Conservation (phyloP, 2,329 filamentous ascomycete genomes). For the Emericellopsis atlantica region DNA sequence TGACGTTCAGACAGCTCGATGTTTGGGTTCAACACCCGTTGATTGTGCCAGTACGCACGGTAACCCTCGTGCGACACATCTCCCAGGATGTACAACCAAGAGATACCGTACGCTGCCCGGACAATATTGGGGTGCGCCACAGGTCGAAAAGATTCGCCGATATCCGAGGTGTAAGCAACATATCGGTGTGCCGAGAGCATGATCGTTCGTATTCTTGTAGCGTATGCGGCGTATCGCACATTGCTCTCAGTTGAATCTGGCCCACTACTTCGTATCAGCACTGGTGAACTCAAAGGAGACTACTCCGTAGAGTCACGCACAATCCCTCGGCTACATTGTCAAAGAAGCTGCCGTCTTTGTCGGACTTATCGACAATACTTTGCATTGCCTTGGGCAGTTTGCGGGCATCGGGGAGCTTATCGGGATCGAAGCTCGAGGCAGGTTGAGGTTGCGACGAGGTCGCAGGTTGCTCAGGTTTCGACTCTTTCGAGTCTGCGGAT, state of each 20-base stretch:
- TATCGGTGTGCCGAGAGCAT: constrained; percentile 87
- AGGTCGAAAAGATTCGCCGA: constrained; percentile 91
- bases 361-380: constrained; percentile 42
- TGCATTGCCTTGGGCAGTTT: constrained; percentile 44
- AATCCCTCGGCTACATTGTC: constrained; percentile 68
- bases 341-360: constrained; percentile 60
- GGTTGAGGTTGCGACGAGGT: constrained; percentile 11
- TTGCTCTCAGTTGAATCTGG: constrained; percentile 74
- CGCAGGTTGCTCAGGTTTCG: constrained; percentile 13
- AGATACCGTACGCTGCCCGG: constrained; percentile 73
- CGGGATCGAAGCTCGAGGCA: constrained; percentile 23
- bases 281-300: background rate
- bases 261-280: constrained; percentile 9
- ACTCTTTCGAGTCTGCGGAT: constrained; percentile 15
- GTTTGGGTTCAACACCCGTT: constrained; percentile 58
- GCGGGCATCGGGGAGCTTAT: constrained; percentile 32
- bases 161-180: constrained; percentile 91
- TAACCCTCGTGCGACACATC: constrained; percentile 91
- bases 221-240: constrained; percentile 88
- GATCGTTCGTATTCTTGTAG: constrained; percentile 72
- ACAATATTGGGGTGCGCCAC: constrained; percentile 79
- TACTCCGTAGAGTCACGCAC: constrained; percentile 44
- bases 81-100: constrained; percentile 83
- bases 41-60: constrained; percentile 85
- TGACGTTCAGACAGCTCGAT: constrained; percentile 38